Percentiles rank a stretch among this genome's conserved stretches.
phyloP scores from a whole-genome alignment of 2,329 filamentous ascomycete genomes.

The Akanthomyces muscarius region DNA sequence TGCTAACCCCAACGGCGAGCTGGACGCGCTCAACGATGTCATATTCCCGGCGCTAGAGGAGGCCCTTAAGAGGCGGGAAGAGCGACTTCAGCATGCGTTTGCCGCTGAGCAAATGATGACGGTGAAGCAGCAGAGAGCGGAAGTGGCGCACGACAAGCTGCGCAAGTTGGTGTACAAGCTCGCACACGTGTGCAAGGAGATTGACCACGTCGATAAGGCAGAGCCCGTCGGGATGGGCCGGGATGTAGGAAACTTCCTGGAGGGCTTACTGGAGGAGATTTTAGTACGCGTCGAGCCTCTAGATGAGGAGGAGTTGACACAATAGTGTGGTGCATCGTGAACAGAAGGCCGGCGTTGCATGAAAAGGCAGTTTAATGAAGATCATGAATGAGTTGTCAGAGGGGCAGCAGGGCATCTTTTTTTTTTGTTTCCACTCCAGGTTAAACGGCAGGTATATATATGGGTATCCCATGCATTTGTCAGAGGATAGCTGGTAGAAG shows the following conservation, averaged over 20 bases:
- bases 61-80: constrained; percentile 75
- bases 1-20: constrained; percentile 59
- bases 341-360: background rate
- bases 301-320: constrained; percentile 59
- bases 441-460: constrained; percentile 4
- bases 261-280: constrained; percentile 91
- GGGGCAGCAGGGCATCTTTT: background rate
- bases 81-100: constrained; percentile 44
- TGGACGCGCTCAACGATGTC: constrained; percentile 85
- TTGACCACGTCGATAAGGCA: constrained; percentile 81
- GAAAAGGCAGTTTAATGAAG: background rate
- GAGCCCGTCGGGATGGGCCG: constrained; percentile 92
- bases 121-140: constrained; percentile 63
- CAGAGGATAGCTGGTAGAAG: background rate
- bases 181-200: constrained; percentile 78
- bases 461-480: background rate
- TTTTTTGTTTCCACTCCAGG: background rate
- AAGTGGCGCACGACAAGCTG: constrained; percentile 76
- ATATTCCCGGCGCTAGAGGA: constrained; percentile 91
- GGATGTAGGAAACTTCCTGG: constrained; percentile 82
- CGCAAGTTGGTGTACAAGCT: constrained; percentile 78
- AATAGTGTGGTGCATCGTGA: constrained; percentile 12
- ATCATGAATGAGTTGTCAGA: background rate
- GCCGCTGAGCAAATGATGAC: constrained; percentile 39
- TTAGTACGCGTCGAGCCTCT: constrained; percentile 85